Evolutionary conservation across 2,329 filamentous ascomycete species (phyloP).

Genomic region (Trichoderma arundinaceum): DNA sequence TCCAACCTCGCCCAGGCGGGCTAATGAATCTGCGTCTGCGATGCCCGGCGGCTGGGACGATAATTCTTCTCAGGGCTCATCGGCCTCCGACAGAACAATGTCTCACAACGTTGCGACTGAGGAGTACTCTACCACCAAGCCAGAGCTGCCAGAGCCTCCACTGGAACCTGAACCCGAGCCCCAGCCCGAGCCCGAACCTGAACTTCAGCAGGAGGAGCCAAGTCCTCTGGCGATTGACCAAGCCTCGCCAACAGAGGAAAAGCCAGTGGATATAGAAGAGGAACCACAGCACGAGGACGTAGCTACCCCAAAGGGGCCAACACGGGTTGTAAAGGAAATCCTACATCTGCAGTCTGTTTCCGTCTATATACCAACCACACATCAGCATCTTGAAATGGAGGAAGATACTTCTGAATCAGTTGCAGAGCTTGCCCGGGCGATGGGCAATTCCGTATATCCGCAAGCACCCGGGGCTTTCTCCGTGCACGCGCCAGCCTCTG

Average conservation of each 20-base stretch:
- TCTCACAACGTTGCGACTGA: constrained; percentile 5
- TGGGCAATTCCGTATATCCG: constrained; percentile 51
- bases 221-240: constrained; percentile 40
- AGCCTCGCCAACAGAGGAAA: constrained; percentile 32
- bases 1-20: constrained; percentile 28
- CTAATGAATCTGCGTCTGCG: constrained; percentile 14
- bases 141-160: constrained; percentile 17
- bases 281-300: constrained; percentile 47
- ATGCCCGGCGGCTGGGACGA: constrained; percentile 62
- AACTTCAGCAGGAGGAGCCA: constrained; percentile 35
- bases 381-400: constrained; percentile 51
- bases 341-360: constrained; percentile 57
- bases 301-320: constrained; percentile 58
- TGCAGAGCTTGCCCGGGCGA: constrained; percentile 40
- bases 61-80: constrained; percentile 33
- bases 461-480: constrained; percentile 69
- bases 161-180: not conserved
- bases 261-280: constrained; percentile 8
- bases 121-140: constrained; percentile 23
- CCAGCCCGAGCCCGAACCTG: not conserved
- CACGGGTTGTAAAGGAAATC: constrained; percentile 62
- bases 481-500: constrained; percentile 43
- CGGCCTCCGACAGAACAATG: constrained; percentile 30
- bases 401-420: constrained; percentile 40
- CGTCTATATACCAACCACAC: constrained; percentile 59